Percentiles rank a stretch among this genome's conserved stretches.
Conservation (phyloP, 352 stramenopile species). For the Globisporangium camurandrum region DNA sequence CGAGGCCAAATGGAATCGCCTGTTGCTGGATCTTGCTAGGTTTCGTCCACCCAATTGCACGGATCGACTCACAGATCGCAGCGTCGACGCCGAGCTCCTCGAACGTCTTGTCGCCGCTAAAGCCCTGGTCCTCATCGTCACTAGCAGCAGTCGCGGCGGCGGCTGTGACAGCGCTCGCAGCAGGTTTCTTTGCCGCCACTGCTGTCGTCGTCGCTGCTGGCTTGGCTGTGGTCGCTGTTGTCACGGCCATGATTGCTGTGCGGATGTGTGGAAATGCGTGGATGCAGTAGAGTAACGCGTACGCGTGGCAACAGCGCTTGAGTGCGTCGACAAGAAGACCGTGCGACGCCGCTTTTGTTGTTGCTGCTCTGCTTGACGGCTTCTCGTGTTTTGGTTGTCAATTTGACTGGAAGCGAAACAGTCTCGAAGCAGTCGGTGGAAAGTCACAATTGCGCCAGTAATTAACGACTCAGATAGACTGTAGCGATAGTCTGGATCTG, state of each 20-base stretch:
- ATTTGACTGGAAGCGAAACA: slow-evolving; percentile 14
- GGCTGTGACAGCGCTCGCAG: not conserved
- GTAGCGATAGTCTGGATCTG: too few species aligned
- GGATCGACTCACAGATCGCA: slow-evolving; percentile 88
- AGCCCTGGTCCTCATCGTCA: slow-evolving; percentile 29
- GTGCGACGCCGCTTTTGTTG: not conserved
- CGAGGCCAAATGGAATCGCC: slow-evolving; percentile 89
- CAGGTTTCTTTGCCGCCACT: not conserved
- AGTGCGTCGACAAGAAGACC: too few species aligned
- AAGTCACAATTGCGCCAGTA: not conserved
- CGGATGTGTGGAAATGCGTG: not conserved
- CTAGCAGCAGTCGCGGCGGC: not conserved
- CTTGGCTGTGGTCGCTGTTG: not conserved
- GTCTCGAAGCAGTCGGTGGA: not conserved
- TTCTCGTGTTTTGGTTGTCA: not conserved
- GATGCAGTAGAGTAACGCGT: too few species aligned
- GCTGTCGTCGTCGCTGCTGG: not conserved
- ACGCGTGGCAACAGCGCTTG: too few species aligned
- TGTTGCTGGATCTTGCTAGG: slow-evolving; percentile 95
- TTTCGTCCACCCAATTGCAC: slow-evolving; percentile 88
- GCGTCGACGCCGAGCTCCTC: slow-evolving; percentile 86
- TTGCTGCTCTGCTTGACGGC: not conserved
- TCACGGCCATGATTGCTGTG: slow-evolving; percentile 1
- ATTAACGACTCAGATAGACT: not conserved
- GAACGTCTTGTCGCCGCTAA: slow-evolving; percentile 81